phyloP scores from a whole-genome alignment of 2,329 filamentous ascomycete genomes.

The Boeremia exigua region DNA sequence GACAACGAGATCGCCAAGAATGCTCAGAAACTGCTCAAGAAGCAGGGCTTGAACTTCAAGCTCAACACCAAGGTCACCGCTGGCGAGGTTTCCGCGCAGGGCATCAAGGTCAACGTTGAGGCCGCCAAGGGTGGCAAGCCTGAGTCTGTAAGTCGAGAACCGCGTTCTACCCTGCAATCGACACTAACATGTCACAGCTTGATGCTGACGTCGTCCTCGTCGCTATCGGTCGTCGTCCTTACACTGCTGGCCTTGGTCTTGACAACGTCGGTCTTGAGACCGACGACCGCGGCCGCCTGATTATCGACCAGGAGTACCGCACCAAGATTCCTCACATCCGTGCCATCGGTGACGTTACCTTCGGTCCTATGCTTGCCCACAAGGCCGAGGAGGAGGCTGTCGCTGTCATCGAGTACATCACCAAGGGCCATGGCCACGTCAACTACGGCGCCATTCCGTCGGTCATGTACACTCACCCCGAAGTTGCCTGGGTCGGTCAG shows the following conservation, averaged over 20 bases:
- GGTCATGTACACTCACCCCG: constrained; percentile 99
- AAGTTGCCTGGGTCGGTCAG: constrained; percentile 98
- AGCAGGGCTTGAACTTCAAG: constrained; percentile 99
- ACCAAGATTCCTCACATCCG: constrained; percentile 98
- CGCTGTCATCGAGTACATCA: constrained; percentile 94
- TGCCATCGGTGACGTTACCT: constrained; percentile 93
- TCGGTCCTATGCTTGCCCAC: constrained; percentile 98
- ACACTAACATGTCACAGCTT: constrained; percentile 63
- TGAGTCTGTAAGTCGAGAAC: constrained; percentile 71
- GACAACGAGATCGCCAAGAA: constrained; percentile 90
- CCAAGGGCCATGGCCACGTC: constrained; percentile 96
- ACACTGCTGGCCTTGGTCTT: constrained; percentile 87
- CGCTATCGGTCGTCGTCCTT: constrained; percentile 93
- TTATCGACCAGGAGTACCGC: constrained; percentile 98
- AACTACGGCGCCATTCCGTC: constrained; percentile 98
- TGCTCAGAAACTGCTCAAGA: constrained; percentile 88
- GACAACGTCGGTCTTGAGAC: constrained; percentile 93
- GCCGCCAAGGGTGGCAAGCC: constrained; percentile 95
- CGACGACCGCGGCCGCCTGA: constrained; percentile 90
- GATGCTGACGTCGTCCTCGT: constrained; percentile 96
- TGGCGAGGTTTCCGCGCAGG: constrained; percentile 80
- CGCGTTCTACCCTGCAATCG: background rate
- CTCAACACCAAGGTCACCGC: constrained; percentile 91
- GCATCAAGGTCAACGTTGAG: constrained; percentile 83
- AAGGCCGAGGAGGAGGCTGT: constrained; percentile 99